Evolutionary conservation across 305 asterid genomes (phyloP).

Genomic region (Fraxinus sp.): DNA sequence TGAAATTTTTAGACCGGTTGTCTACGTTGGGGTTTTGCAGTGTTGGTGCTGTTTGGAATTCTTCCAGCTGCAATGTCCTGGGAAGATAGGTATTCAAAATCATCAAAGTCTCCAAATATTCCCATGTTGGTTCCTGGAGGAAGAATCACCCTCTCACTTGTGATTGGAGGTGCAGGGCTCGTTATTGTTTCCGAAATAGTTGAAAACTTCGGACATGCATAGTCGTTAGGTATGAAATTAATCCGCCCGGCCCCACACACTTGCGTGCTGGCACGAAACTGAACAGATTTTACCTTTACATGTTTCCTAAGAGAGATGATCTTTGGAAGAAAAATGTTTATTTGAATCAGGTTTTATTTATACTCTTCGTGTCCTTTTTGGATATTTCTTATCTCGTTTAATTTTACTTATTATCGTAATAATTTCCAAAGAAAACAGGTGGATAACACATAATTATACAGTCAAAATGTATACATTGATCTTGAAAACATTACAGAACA

Average conservation of each 20-base stretch:
- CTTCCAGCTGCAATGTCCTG: slow-evolving; percentile 94
- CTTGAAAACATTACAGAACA: not conserved
- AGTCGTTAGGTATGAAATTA: not conserved
- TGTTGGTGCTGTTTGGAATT: slow-evolving; percentile 77
- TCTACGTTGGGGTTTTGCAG: slow-evolving; percentile 31
- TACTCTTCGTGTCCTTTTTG: not conserved
- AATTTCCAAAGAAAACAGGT: not conserved
- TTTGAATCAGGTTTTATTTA: not conserved
- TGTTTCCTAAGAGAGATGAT: not conserved
- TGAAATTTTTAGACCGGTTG: not conserved
- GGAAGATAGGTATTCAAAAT: slow-evolving; percentile 63
- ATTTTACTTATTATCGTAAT: not conserved
- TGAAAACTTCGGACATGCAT: slow-evolving; percentile 47
- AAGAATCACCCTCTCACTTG: slow-evolving; percentile 65
- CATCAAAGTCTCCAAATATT: slow-evolving; percentile 33
- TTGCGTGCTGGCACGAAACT: not conserved
- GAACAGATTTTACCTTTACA: not conserved
- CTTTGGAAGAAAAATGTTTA: not conserved
- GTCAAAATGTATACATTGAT: not conserved
- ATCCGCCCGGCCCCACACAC: not conserved
- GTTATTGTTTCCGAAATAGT: slow-evolving; percentile 67
- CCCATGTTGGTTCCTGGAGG: slow-evolving; percentile 82
- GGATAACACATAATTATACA: not conserved
- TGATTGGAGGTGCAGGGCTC: slow-evolving; percentile 64
- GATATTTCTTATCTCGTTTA: not conserved